These are phyloP conservation scores for Amorphotheca resinae DNA, from an alignment of 495 filamentous ascomycete species.

Conservation along the genomic window DNA sequence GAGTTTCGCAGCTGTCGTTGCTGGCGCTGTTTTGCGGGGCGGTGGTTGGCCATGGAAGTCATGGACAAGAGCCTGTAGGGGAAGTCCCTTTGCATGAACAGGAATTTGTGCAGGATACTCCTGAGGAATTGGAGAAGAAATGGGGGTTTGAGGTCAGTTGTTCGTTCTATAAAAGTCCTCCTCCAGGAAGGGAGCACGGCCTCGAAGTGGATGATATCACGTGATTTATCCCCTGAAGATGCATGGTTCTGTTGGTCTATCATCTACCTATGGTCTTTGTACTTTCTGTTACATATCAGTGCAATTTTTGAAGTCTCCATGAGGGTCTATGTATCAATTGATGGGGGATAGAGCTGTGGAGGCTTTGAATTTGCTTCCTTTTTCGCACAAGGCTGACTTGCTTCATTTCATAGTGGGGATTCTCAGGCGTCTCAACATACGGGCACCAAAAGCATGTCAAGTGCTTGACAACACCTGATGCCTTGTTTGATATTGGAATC, in stretches of 20 bases:
- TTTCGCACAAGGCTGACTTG: not conserved
- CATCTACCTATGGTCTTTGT: not conserved
- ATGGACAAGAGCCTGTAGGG: not conserved
- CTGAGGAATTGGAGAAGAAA: constrained; percentile 38
- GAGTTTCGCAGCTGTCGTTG: not conserved
- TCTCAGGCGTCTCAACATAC: constrained; percentile 68
- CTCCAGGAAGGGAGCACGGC: too few relatives aligned
- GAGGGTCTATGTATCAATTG: too few relatives aligned
- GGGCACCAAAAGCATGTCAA: constrained; percentile 65
- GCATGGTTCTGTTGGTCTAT: not conserved
- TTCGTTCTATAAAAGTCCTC: not conserved
- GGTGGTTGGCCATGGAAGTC: not conserved
- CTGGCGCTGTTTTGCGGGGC: not conserved
- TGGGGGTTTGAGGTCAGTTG: constrained; percentile 40
- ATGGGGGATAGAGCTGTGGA: too few relatives aligned
- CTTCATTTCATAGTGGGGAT: constrained; percentile 62
- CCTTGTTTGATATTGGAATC: constrained; percentile 64
- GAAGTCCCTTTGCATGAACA: constrained; percentile 13
- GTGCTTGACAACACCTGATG: constrained; percentile 55
- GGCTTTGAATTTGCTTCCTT: not conserved
- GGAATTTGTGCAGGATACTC: constrained; percentile 27
- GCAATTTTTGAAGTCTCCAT: too few relatives aligned
- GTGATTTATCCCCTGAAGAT: not conserved
- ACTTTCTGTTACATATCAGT: not conserved
- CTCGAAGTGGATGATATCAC: too few relatives aligned